These are phyloP conservation scores for Erythrobasidium hasegawianum DNA, from an alignment of 1,284 basidiomycete genomes.

Conservation along the genomic window DNA sequence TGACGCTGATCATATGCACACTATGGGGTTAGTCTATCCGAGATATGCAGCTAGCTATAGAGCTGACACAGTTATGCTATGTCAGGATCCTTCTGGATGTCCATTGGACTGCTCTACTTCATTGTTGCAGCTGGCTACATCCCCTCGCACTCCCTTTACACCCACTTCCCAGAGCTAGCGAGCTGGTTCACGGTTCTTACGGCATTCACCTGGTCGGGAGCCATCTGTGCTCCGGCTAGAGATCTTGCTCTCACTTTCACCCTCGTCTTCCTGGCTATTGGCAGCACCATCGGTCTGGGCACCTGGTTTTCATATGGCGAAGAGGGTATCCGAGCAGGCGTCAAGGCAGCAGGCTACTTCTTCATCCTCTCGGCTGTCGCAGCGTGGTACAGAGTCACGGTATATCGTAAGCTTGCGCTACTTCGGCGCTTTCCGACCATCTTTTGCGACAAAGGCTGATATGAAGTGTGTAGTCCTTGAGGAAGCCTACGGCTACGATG, in stretches of 20 bases:
- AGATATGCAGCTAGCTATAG: neutral
- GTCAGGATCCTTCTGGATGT: constrained; percentile 11
- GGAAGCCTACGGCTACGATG: constrained; percentile 19
- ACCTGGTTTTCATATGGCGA: constrained; percentile 15
- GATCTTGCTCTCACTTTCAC: constrained; percentile 3
- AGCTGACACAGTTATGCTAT: neutral
- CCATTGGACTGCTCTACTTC: constrained; percentile 1
- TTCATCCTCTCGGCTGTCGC: constrained; percentile 8
- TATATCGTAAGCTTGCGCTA: constrained; percentile 1
- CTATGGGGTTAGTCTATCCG: constrained; percentile 7
- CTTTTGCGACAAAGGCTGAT: neutral
- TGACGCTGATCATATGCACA: constrained; percentile 7
- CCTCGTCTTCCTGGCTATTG: neutral
- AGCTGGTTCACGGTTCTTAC: constrained; percentile 19
- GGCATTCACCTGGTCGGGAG: constrained; percentile 10
- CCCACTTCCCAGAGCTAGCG: constrained; percentile 10
- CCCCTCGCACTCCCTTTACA: neutral
- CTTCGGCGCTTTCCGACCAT: neutral
- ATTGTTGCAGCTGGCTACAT: constrained; percentile 12
- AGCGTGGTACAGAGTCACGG: constrained; percentile 11
- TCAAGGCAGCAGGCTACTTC: constrained; percentile 15
- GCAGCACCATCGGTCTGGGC: neutral
- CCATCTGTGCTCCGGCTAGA: constrained; percentile 7
- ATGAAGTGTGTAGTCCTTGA: neutral
- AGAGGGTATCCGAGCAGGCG: constrained; percentile 10